A percentile compares a stretch with the other conserved stretches of the same genome.
phyloP scores from a whole-genome alignment of 2,329 filamentous ascomycete genomes.

The Fusarium miscanthi region DNA sequence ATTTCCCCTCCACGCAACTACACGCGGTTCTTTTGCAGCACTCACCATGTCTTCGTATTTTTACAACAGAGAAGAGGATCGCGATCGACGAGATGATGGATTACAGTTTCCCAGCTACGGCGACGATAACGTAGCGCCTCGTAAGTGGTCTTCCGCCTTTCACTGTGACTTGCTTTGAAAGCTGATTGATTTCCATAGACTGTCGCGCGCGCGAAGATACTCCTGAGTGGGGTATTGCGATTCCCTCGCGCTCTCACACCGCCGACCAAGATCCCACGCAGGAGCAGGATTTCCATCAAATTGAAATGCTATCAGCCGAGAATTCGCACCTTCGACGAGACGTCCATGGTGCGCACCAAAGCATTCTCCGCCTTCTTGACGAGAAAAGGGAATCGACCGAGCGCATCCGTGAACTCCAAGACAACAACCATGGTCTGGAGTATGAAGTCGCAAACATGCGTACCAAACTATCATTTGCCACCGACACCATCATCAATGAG shows the following conservation, averaged over 20 bases:
- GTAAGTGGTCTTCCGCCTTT: background rate
- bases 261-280: background rate
- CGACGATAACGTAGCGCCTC: background rate
- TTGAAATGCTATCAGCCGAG: background rate
- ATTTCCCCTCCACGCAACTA: background rate
- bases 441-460: background rate
- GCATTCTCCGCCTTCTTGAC: background rate
- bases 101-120: background rate
- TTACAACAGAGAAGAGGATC: background rate
- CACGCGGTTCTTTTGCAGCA: background rate
- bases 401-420: background rate
- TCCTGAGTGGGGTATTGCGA: too few species aligned
- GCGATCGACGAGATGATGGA: fast-evolving
- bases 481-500: fast-evolving
- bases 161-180: too few species aligned
- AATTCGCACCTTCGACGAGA: background rate
- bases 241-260: background rate
- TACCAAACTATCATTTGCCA: background rate
- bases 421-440: background rate
- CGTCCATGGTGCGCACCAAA: fast-evolving
- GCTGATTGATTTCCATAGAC: background rate
- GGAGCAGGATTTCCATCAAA: background rate
- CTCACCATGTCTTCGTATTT: background rate
- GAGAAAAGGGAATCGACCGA: fast-evolving
- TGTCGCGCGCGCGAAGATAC: background rate